Evolutionary conservation across 176 grass and related monocot genomes (phyloP).

Genomic region (Bromus sterilis): DNA sequence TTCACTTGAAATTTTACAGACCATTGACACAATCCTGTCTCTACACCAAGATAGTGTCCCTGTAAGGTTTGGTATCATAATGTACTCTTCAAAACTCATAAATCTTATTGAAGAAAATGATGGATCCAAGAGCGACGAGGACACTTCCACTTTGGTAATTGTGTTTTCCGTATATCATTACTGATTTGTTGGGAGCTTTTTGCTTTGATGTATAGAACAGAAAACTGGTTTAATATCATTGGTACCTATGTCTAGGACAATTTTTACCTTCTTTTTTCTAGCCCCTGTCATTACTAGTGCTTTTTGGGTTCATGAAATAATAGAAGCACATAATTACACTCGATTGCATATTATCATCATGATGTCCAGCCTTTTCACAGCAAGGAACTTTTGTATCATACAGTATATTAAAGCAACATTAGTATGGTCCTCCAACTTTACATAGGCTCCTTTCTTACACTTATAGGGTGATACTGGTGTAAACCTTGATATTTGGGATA

Average conservation of each 20-base stretch:
- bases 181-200: conserved; percentile 13
- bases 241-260: background rate
- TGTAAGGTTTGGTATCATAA: conserved; percentile 82
- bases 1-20: conserved; percentile 50
- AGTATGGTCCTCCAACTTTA: background rate
- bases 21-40: conserved; percentile 74
- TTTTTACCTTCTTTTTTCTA: background rate
- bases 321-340: background rate
- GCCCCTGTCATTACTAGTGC: background rate
- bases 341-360: background rate
- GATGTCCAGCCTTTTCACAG: background rate
- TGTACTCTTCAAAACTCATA: conserved; percentile 79
- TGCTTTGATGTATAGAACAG: conserved; percentile 22
- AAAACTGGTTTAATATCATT: conserved; percentile 6
- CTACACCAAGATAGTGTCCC: conserved; percentile 82
- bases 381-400: background rate
- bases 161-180: conserved; percentile 10
- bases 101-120: conserved; percentile 62
- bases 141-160: conserved; percentile 80
- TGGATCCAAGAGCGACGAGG: conserved; percentile 37
- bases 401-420: background rate
- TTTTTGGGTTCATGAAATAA: background rate
- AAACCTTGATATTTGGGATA: background rate
- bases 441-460: background rate
- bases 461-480: background rate